Base-by-base conservation (phyloP, 1,139 yeast genomes). In the Blastobotrys serpentis region DNA sequence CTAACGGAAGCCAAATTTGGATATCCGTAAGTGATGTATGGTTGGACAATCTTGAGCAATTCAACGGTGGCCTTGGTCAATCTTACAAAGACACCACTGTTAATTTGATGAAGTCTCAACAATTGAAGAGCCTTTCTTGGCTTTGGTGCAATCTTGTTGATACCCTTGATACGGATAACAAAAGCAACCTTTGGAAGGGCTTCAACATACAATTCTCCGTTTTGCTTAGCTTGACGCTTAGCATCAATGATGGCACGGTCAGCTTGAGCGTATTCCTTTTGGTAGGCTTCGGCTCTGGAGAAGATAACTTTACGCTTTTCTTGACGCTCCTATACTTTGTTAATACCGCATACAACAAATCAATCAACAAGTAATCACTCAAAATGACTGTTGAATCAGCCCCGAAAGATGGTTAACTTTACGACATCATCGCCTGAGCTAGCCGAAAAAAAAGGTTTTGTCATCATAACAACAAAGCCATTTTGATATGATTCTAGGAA, bases 341-440 rank as follows among this genome's bases (percentile, higher is more conserved):
- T 45, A 54, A 36, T 46, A 48, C 45, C 14, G 6, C n/a, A n/a
- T n/a, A n/a, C n/a, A n/a, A 11, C 13, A 5, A 19, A 17, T 14
- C 21, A 13, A 6, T 34, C 37, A 19, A 3, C 26, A 22, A 6
- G 26, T 23, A 46, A 41, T 21, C 11, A 13, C 21, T 3, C 21
- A 16, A 46, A 42, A 36, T 19, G 26, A 36, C 18, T 23, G 17
- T 39, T 42, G 42, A 52, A 67, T 89, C 97, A 89, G 98, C 76
- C 96, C 95, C 95, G 98, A 89, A 89, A 89, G 98, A 89, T 89
- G 97, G 98, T 89, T 88, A 84, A 84, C 85, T 78, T 43, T 81
- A 83, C 72, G 90, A 87, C 96, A 84, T 72, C 96, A 89, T 84
- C 66, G 96, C 66, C 66, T 51, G 42, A 49, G 66, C 70, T 66